Evolutionary conservation across 176 grass and related monocot species (phyloP), one percentile per base, ranked within the genome.

Genomic region (Sorghum bicolor): DNA sequence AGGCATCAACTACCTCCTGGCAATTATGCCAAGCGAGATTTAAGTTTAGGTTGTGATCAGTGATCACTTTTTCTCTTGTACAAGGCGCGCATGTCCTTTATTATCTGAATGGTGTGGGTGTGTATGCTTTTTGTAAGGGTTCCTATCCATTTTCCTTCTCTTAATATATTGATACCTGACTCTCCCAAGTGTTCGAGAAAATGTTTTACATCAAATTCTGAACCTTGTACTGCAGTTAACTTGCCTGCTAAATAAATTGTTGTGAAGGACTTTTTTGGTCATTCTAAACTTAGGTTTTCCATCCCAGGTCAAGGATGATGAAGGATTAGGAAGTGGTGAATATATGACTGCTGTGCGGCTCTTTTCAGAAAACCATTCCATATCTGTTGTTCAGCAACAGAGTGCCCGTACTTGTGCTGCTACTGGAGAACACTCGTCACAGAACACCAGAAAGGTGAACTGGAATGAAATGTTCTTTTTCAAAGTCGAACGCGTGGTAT

Each of bases 381-480:
- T 73, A 68, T 91, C 82, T 84, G 84, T 55, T 72, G 48, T 85
- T 87, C 89, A 88, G 31, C 91, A 98, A 84, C 96, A 98, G 79
- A 98, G 86, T 85, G 91, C 90, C 48, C 92, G 96, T 77, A 95
- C 96, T 50, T 95, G 89, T 88, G 93, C 93, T 73, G 45, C 85
- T 77, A 40, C 76, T 43, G 61, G 85, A 61, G 72, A 93, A 82
- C 73, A 72, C 63, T 91, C 58, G 40, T 88, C 80, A 0, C 84
- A 80, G 63, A 86, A 75, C 60, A 89, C 82, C 47, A 88, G 80
- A 73, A 88, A 80, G 31, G 85, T 95, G 70, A 80, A 75, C 39
- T 98, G 96, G 96, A 88, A 91, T 28, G 96, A 98, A 89, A 95
- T 98, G 89, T 98, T 98, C 78, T 98, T 94, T 78, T 95, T 95